Base-by-base conservation (phyloP, 2,329 filamentous ascomycete species). In the Stemphylium lycopersici region DNA sequence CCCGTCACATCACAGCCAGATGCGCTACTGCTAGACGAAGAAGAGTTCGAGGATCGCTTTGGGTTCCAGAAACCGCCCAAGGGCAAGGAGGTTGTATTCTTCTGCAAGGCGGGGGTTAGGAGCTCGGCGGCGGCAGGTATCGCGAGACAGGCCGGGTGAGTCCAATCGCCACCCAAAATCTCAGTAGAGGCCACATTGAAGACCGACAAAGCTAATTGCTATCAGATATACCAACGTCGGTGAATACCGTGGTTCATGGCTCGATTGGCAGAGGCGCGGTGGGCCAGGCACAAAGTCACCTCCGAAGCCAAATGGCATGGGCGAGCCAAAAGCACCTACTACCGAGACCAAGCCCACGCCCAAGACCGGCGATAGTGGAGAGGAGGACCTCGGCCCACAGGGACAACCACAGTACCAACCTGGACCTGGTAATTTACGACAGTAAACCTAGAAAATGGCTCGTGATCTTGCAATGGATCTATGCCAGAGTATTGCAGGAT, bases 71-170 rank as follows among this genome's bases (percentile, higher is more conserved):
- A 71, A 50, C 69, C 69, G 11, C 64, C 64, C 12, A 47, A 46
- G 15, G 54, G 55, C 13, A 67, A 69, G 32, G 63, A 68, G 24
- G 42, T 71, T 4, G 59, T 98, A 3, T 95, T 98, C 69, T 98
- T 96, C 76, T 99, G 95, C 78, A 96, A 91, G 79, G 88, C 93
- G 0, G 95, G 95, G 2, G 90, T 98, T 60, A 82, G 95, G 71
- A 91, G 90, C 65, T 80, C 82, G 40, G 85, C 90, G 0, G 93
- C 93, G 6, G 92, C 92, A 6, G 82, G 84, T 61, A 76, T 97
- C 73, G 95, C 95, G 26, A 80, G 81, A 65, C 83, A 90, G 70
- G 88, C 87, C 2, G 93, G 93, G 50, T 98, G 89, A 82, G 77
- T 45, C 2, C 2, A 11, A 12, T 32, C 3, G 13, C 15, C n/a